These are phyloP conservation scores for Phaeosphaeriaceae sp. DNA, from an alignment of 2,329 filamentous ascomycete species.

Conservation along the genomic window DNA sequence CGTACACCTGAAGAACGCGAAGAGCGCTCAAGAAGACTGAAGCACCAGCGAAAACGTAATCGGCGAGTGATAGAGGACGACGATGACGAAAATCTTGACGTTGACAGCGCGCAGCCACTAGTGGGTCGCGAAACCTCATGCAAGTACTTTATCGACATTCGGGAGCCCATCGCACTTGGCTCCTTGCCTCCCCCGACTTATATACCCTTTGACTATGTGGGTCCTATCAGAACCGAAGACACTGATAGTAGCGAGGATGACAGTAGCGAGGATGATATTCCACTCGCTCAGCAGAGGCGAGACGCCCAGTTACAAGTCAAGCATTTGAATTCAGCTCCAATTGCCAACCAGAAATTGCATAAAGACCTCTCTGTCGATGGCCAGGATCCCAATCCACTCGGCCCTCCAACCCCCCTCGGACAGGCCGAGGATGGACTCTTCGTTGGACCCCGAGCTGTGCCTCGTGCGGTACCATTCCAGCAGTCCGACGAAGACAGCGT, in stretches of 20 bases:
- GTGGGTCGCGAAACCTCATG: not conserved
- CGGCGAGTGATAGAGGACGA: conserved; percentile 8
- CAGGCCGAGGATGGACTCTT: not conserved
- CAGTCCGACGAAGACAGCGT: not conserved
- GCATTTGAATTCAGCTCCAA: not conserved
- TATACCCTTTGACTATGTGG: not conserved
- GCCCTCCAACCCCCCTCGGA: not conserved
- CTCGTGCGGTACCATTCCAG: conserved; percentile 16
- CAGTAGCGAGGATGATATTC: not conserved
- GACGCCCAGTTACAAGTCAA: conserved; percentile 1
- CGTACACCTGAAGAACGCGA: conserved; percentile 10
- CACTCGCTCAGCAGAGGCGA: conserved; percentile 8
- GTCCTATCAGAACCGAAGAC: not conserved
- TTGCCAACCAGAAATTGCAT: not conserved
- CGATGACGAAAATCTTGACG: conserved; percentile 21
- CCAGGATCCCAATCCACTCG: not conserved
- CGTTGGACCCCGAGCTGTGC: conserved; percentile 3
- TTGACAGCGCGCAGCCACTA: not conserved
- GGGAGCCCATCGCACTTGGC: not conserved
- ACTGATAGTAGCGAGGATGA: not conserved
- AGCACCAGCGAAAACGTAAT: conserved; percentile 27
- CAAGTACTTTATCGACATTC: not conserved
- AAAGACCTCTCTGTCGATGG: conserved; percentile 18
- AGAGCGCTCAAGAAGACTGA: conserved; percentile 16
- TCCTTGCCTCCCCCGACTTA: not conserved